Evolutionary conservation across 2,329 filamentous ascomycete genomes (phyloP), one percentile per base, ranked within the genome.

Genomic region (Fusarium kyushuense): DNA sequence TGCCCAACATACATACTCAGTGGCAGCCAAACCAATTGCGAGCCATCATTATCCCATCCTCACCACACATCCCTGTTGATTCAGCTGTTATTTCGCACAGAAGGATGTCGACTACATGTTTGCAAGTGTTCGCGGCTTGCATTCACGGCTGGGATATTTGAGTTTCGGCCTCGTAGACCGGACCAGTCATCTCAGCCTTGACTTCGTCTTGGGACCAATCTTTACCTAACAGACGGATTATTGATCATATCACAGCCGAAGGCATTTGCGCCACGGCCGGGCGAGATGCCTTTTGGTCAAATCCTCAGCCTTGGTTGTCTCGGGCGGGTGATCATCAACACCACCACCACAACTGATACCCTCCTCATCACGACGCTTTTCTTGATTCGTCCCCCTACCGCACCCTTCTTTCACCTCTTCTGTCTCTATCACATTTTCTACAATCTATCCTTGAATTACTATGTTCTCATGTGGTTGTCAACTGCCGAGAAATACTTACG

Each of bases 311-410:
- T 71, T 58, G 67, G 61, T 43, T 74, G 70, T 74, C 72, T 74
- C 68, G 74, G 66, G 63, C 68, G 70, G 70, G 61, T 74, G 71
- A 72, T 72, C 72, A 72, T 55, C 71, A 65, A 63, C 48, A 69
- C 64, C 57, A 60, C 70, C 55, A 64, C 46, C 54, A 65, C 59
- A 57, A 56, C 48, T 54, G 67, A 32, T 56, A 60, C 67, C 69
- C 66, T 62, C 54, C 58, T 67, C 43, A 65, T 69, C 64, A 61
- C 54, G 43, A 43, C 54, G 29, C 54, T 52, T 60, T 72, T 62
- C 53, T 58, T 63, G 48, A 72, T 67, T 72, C 65, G 58, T 59
- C 40, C 63, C 61, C 53, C 55, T 54, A 62, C 47, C 57, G 67
- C 66, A 67, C 65, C 58, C 55, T 68, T 56, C 29, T 55, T 61